Evolutionary conservation across 371 early-diverging fungal genomes (phyloP).

Genomic region (Circinella minor): DNA sequence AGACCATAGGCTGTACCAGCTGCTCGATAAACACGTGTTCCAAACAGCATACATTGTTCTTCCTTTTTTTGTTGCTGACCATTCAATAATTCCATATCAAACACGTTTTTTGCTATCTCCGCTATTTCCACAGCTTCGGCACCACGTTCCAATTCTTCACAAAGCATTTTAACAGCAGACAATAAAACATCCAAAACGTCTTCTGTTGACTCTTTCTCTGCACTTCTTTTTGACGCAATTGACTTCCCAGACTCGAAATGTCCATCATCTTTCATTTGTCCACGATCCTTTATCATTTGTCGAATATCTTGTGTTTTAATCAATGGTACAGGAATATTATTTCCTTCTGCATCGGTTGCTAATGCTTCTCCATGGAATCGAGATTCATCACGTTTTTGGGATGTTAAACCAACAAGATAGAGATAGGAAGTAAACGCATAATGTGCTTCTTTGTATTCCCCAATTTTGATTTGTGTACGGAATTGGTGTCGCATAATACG

Average conservation of each 20-base stretch:
- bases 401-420: conserved; percentile 51
- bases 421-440: conserved; percentile 70
- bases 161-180: conserved; percentile 52
- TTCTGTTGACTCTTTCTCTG: conserved; percentile 31
- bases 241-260: conserved; percentile 8
- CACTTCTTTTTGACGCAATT: conserved; percentile 32
- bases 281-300: conserved; percentile 12
- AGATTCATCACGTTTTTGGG: conserved; percentile 37
- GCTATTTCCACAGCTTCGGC: conserved; percentile 56
- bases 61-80: conserved; percentile 1
- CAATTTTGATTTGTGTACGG: conserved; percentile 57
- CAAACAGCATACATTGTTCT: conserved; percentile 50
- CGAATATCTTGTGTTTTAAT: conserved; percentile 5
- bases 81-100: conserved; percentile 13
- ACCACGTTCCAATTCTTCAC: conserved; percentile 49
- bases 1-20: conserved; percentile 56
- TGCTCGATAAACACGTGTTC: conserved; percentile 9
- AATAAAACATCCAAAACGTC: conserved; percentile 51
- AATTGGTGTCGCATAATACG: conserved; percentile 70
- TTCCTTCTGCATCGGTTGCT: conserved; percentile 20
- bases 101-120: conserved; percentile 39
- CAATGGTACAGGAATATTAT: conserved; percentile 5
- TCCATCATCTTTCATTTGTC: background rate
- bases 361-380: conserved; percentile 39
- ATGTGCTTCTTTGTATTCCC: conserved; percentile 79